Base-by-base conservation (phyloP, 176 grass and related monocot genomes). In the Eragrostis nindensis region DNA sequence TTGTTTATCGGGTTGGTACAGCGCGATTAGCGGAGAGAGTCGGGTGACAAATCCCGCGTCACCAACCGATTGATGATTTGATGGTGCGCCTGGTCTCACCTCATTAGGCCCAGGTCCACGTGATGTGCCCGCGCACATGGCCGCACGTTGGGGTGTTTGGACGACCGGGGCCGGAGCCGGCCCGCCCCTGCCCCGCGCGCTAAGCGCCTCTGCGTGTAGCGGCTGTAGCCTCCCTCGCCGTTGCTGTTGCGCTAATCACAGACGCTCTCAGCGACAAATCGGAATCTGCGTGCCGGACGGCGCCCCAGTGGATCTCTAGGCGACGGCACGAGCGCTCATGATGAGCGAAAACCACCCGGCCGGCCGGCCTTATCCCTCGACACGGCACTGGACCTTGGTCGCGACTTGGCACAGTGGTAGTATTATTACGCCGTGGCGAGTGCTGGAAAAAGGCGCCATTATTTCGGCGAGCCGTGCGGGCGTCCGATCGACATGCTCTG, bases 21-120 rank as follows among this genome's bases (percentile, higher is more conserved):
- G 68, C 88, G 88, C 83, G 67, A 82, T 86, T 53, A 74, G 29
- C 79, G 73, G 87, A 65, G 48, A 66, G 21, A 22, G 65, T 66
- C 52, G 7, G 85, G 42, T 85, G 72, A 61, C 77, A 60, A 76
- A 45, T 17, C 4, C 76, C 65, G 21, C 62, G 22, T 68, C 84
- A 87, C 80, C 88, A 83, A 90, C 84, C 70, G 62, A 75, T 55
- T 80, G 73, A n/a, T n/a, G n/a, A n/a, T n/a, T n/a, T n/a, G n/a
- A 60, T 52, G 26, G 11, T 47, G 14, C 57, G 24, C 54, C 7
- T 11, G 6, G 36, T 62, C 50, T 46, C 41, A 17, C n/a, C 16
- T 30, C 24, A 8, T 66, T 22, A 78, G 68, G 68, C 57, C 65
- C 78, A 42, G 27, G 40, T 74, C 83, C 88, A 90, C 76, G 88